Percentiles rank a stretch among this genome's conserved stretches.
These are phyloP conservation scores for Neofusicoccum cordaticola DNA, from an alignment of 2,329 filamentous ascomycete genomes.

Conservation along the genomic window DNA sequence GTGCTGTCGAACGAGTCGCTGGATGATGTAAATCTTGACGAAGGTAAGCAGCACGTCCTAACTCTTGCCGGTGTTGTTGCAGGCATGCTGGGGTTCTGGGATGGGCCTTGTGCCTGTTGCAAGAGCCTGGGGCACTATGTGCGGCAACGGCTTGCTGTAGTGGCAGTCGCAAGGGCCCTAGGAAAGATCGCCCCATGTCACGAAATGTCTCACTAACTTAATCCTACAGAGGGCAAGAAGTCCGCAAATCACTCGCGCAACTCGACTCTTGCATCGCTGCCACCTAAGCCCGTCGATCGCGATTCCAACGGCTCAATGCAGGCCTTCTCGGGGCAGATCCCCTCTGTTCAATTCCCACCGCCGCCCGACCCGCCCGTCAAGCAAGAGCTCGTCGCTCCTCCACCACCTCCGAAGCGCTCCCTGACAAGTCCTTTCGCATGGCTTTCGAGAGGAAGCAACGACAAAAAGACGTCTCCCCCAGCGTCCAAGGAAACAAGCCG, in stretches of 20 bases:
- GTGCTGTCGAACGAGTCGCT: constrained; percentile 44
- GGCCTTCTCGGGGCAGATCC: constrained; percentile 70
- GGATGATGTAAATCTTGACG: constrained; percentile 63
- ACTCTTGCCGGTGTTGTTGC: background rate
- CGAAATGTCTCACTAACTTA: constrained; percentile 14
- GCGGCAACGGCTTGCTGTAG: background rate
- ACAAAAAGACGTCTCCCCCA: constrained; percentile 59
- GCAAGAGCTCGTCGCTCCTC: constrained; percentile 33
- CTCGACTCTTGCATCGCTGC: constrained; percentile 5
- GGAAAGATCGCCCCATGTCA: constrained; percentile 5
- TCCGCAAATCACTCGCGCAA: constrained; percentile 14
- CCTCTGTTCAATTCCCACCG: constrained; percentile 55
- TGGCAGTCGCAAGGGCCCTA: background rate
- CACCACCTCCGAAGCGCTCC: constrained; percentile 58
- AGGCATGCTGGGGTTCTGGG: background rate
- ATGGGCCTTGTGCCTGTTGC: background rate
- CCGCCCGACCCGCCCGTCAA: constrained; percentile 32
- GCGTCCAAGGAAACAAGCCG: constrained; percentile 48
- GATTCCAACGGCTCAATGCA: constrained; percentile 43
- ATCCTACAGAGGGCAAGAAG: constrained; percentile 15
- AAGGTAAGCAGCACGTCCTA: constrained; percentile 45
- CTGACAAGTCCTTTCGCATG: constrained; percentile 85
- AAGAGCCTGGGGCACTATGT: background rate
- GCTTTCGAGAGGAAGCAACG: constrained; percentile 66
- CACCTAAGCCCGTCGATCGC: constrained; percentile 7